Conservation (phyloP, 129 eudicot genomes). For the Sambucus nigra region DNA sequence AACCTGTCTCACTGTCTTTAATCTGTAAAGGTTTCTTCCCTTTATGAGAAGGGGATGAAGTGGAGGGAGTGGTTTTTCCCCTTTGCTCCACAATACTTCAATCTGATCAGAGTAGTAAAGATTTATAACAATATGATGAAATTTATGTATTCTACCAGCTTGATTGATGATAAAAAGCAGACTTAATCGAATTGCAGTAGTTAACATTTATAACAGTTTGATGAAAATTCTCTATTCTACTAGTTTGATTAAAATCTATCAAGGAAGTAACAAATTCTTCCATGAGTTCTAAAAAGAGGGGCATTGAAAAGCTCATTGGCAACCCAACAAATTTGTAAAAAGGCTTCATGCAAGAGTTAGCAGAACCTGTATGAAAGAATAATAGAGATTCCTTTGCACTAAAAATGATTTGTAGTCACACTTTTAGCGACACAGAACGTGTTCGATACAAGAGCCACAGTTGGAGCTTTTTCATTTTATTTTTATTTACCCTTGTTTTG, state of each 20-base stretch:
- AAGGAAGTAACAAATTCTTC: neutral
- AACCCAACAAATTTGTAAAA: too few relatives aligned
- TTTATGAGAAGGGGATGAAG: conserved; percentile 84
- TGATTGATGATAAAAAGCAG: too few relatives aligned
- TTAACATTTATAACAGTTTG: too few relatives aligned
- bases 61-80: conserved; percentile 78
- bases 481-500: too few relatives aligned
- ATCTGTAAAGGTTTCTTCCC: conserved; percentile 79
- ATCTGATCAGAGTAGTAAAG: conserved; percentile 28
- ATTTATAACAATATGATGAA: neutral
- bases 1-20: conserved; percentile 79
- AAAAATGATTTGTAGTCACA: too few relatives aligned
- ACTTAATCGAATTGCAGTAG: too few relatives aligned
- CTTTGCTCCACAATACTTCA: conserved; percentile 93
- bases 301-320: neutral
- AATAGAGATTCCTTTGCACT: too few relatives aligned
- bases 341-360: too few relatives aligned
- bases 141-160: too few relatives aligned
- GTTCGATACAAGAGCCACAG: too few relatives aligned
- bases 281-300: neutral
- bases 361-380: too few relatives aligned
- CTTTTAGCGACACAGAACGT: too few relatives aligned
- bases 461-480: neutral
- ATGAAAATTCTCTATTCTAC: neutral
- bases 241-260: neutral